A percentile compares a stretch with the other conserved stretches of the same genome.
Evolutionary conservation across 108 stramenopile genomes (phyloP).

Genomic region (Discostella stelligeroides): DNA sequence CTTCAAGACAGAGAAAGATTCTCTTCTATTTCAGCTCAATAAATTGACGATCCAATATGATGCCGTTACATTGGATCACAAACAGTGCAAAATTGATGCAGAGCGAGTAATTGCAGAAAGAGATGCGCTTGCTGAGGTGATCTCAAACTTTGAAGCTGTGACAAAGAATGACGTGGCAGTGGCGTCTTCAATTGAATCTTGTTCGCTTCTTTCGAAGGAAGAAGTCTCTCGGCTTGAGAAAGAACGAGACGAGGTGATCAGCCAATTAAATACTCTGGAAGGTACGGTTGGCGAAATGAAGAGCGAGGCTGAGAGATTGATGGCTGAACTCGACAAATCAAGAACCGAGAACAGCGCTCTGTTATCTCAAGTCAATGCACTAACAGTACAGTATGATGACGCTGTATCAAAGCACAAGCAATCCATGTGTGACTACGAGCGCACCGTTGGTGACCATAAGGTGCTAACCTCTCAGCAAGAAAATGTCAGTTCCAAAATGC

Average conservation of each 20-base stretch:
- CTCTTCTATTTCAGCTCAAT: neutral
- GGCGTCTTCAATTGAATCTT: neutral
- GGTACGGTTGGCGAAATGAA: neutral
- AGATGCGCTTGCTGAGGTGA: neutral
- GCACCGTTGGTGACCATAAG: neutral
- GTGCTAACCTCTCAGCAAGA: neutral
- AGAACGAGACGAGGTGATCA: neutral
- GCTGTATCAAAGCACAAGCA: neutral
- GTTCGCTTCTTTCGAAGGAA: conserved; percentile 7
- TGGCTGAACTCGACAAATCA: neutral
- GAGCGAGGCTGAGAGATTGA: neutral
- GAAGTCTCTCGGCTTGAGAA: conserved; percentile 1
- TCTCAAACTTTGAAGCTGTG: neutral
- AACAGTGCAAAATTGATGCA: neutral
- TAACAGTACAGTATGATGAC: neutral
- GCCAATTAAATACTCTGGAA: neutral
- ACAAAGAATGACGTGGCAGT: neutral
- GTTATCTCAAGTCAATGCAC: neutral
- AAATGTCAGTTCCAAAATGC: neutral
- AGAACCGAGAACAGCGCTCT: conserved; percentile 7
- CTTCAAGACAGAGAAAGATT: neutral
- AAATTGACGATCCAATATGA: neutral
- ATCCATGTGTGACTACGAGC: conserved; percentile 5
- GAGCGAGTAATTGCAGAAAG: neutral
- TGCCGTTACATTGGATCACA: neutral